These are phyloP conservation scores for Venturiaceae sp. DNA, from an alignment of 2,329 filamentous ascomycete genomes.

Conservation along the genomic window DNA sequence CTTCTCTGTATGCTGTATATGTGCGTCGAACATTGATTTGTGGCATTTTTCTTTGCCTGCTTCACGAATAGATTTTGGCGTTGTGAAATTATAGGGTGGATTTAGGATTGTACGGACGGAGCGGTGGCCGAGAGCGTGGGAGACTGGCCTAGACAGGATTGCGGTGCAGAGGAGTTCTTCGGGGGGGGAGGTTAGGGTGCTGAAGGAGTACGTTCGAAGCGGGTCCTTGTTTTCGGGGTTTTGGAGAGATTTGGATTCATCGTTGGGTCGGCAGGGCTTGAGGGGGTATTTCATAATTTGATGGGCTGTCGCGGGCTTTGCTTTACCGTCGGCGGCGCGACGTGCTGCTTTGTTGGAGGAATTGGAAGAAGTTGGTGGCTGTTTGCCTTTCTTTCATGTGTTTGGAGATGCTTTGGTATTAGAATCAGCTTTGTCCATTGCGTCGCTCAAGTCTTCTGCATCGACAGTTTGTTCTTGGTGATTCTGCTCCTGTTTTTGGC, in stretches of 20 bases:
- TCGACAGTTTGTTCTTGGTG: too few species aligned
- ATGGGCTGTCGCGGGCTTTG: background rate
- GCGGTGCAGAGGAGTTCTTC: constrained; percentile 35
- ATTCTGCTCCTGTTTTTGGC: too few species aligned
- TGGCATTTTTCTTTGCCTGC: constrained; percentile 27
- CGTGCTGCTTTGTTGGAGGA: too few species aligned
- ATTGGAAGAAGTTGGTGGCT: too few species aligned
- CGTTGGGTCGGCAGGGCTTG: constrained; percentile 21
- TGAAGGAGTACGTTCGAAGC: constrained; percentile 20
- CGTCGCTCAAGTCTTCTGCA: too few species aligned
- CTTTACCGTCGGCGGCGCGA: too few species aligned
- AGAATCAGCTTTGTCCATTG: too few species aligned
- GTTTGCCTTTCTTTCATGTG: too few species aligned
- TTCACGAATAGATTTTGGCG: constrained; percentile 21
- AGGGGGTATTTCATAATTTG: constrained; percentile 25
- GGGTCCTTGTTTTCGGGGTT: constrained; percentile 13
- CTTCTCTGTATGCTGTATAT: constrained; percentile 37
- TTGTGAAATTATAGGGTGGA: constrained; percentile 29
- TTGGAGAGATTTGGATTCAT: constrained; percentile 19
- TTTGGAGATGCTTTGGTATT: too few species aligned
- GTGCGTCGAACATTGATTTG: constrained; percentile 30
- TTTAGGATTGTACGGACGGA: constrained; percentile 35
- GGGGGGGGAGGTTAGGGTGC: constrained; percentile 25
- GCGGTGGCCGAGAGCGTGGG: constrained; percentile 32
- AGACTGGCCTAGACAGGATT: constrained; percentile 34